These are phyloP conservation scores for Mortierella sp. DNA, from an alignment of 371 early-diverging fungal genomes.

Conservation along the genomic window DNA sequence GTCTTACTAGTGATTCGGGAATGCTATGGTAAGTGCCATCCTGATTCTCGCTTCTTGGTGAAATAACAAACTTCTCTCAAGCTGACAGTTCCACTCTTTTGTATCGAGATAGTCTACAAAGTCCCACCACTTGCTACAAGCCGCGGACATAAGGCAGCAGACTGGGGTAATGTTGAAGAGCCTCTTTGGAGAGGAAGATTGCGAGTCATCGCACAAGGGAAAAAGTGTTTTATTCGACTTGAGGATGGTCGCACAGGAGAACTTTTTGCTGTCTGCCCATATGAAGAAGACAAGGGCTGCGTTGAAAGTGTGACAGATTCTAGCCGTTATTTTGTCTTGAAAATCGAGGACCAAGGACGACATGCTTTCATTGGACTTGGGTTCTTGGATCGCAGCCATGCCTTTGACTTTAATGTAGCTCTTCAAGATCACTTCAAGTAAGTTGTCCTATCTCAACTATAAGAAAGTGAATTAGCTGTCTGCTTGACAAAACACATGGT, in stretches of 20 bases:
- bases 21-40: slow-evolving; percentile 72
- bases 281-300: slow-evolving; percentile 75
- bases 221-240: slow-evolving; percentile 80
- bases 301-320: slow-evolving; percentile 94
- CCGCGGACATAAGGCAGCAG: slow-evolving; percentile 82
- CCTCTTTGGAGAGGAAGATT: slow-evolving; percentile 90
- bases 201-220: slow-evolving; percentile 77
- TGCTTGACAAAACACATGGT: not conserved
- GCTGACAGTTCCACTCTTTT: not conserved
- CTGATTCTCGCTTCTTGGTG: not conserved
- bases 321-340: slow-evolving; percentile 93
- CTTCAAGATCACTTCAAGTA: slow-evolving; percentile 80
- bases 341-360: slow-evolving; percentile 84
- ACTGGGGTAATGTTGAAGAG: slow-evolving; percentile 87
- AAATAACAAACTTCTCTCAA: no score
- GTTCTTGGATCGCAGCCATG: slow-evolving; percentile 86
- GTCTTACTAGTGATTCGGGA: slow-evolving; percentile 86
- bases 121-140: slow-evolving; percentile 84
- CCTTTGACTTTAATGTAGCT: slow-evolving; percentile 95
- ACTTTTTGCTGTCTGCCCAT: slow-evolving; percentile 87
- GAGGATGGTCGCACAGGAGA: slow-evolving; percentile 87
- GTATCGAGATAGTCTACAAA: slow-evolving; percentile 69
- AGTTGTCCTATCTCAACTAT: slow-evolving; percentile 3
- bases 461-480: no score
- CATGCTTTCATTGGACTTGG: slow-evolving; percentile 94